These are phyloP conservation scores for Ochetophila trinervis DNA, from an alignment of 306 rosid species.

Conservation along the genomic window DNA sequence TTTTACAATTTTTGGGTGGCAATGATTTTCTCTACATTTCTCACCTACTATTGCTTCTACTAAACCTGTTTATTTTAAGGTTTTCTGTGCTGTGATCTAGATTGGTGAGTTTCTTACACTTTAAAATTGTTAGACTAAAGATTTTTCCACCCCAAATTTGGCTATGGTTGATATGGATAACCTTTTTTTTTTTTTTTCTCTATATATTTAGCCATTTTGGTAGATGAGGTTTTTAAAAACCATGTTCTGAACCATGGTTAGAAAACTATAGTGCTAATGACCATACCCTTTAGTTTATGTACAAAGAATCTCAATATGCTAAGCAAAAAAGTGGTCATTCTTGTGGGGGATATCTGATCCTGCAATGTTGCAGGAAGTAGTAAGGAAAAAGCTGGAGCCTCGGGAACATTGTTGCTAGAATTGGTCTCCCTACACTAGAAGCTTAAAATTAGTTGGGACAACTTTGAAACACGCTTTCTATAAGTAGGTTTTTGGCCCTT, in stretches of 20 bases:
- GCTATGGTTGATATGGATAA: neutral
- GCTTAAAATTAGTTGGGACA: neutral
- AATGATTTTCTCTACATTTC: neutral
- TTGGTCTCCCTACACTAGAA: conserved; percentile 12
- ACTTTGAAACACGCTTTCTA: conserved; percentile 4
- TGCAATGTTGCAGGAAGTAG: conserved; percentile 11
- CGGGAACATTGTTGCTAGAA: neutral
- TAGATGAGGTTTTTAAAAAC: neutral
- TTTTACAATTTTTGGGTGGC: conserved; percentile 4
- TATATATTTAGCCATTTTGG: neutral
- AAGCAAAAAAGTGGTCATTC: neutral
- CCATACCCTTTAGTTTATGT: neutral
- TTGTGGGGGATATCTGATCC: conserved; percentile 16
- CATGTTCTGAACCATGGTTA: neutral
- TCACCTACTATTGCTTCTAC: conserved; percentile 6
- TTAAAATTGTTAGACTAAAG: too few species aligned
- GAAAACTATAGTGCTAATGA: neutral
- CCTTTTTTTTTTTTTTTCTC: conserved; percentile 3
- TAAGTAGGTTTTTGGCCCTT: neutral
- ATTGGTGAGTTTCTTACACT: too few species aligned
- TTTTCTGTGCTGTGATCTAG: neutral
- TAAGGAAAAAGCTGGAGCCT: conserved; percentile 3
- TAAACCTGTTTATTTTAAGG: neutral
- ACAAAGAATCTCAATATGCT: too few species aligned
- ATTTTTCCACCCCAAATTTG: too few species aligned